Percentiles rank a stretch among this genome's conserved stretches.
phyloP scores from a whole-genome alignment of 495 filamentous ascomycete genomes.

The Penicillium manginii region DNA sequence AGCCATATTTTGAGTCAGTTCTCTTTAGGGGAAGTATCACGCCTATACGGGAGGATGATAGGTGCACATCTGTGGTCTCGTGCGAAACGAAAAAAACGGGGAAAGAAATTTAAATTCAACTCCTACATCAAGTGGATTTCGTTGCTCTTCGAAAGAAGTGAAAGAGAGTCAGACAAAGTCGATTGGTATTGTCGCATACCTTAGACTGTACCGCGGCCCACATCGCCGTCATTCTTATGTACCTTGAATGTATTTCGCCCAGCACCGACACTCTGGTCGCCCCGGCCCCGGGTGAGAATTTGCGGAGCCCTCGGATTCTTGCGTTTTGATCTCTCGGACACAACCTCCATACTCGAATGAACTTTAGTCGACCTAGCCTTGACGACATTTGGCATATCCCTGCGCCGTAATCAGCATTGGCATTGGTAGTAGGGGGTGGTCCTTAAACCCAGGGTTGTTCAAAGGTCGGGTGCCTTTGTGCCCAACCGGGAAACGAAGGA shows the following conservation, averaged over 20 bases:
- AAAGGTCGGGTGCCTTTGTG: conserved; percentile 23
- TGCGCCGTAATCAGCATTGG: neutral
- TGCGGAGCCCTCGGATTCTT: conserved; percentile 37
- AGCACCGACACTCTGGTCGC: conserved; percentile 35
- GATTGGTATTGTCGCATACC: conserved; percentile 19
- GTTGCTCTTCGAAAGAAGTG: neutral
- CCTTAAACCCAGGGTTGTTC: conserved; percentile 4
- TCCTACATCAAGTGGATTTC: no score
- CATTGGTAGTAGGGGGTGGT: neutral
- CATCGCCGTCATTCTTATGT: conserved; percentile 24
- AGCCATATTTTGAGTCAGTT: conserved; percentile 17
- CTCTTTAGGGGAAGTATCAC: neutral
- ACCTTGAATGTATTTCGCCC: conserved; percentile 17
- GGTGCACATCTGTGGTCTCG: no score
- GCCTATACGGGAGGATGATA: no score
- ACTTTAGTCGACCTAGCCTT: conserved; percentile 1
- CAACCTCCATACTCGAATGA: conserved; percentile 15
- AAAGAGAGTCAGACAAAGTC: conserved; percentile 2
- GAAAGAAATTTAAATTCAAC: no score
- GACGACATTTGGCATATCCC: conserved; percentile 12
- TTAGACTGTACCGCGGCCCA: conserved; percentile 17
- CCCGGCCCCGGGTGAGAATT: conserved; percentile 27
- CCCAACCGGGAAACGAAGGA: conserved; percentile 17
- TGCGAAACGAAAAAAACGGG: no score
- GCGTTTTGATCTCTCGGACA: conserved; percentile 28